A percentile compares a stretch with the other conserved stretches of the same genome.
phyloP scores from a whole-genome alignment of 2,329 filamentous ascomycete genomes.

The Diplodia intermedia region DNA sequence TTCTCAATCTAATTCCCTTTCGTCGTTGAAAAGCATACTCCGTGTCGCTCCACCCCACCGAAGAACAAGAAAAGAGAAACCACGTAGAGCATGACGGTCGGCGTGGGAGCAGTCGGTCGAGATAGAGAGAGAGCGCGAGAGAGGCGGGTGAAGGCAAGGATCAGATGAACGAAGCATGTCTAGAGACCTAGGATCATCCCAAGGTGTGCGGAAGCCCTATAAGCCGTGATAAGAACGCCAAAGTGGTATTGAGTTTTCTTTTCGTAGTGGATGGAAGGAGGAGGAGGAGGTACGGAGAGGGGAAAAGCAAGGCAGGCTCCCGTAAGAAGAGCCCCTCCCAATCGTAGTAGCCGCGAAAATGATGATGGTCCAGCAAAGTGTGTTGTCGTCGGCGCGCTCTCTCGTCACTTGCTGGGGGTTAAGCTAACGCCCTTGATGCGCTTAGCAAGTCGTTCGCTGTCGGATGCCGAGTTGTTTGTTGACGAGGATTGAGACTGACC shows the following conservation, averaged over 20 bases:
- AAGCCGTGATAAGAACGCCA: not conserved
- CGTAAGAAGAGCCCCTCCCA: not conserved
- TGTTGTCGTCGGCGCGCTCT: not conserved
- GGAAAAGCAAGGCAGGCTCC: not conserved
- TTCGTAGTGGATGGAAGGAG: not conserved
- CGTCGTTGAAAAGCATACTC: not conserved
- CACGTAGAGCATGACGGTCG: not conserved
- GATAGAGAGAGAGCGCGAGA: not conserved
- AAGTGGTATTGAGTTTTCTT: not conserved
- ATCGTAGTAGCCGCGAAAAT: not conserved
- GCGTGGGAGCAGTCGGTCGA: not conserved
- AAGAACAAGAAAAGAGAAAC: not conserved
- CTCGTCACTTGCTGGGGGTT: slow-evolving; percentile 35
- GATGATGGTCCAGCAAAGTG: not conserved
- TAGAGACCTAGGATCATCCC: not conserved
- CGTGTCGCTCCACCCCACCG: not conserved
- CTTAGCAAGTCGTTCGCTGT: slow-evolving; percentile 68
- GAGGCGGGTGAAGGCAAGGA: not conserved
- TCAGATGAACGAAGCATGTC: not conserved
- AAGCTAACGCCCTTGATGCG: slow-evolving; percentile 69
- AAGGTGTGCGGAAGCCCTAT: not conserved
- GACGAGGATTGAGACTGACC: slow-evolving; percentile 12
- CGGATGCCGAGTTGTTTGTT: slow-evolving; percentile 42
- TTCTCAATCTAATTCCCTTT: not conserved
- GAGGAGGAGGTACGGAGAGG: not conserved